Conservation (phyloP, 768 basidiomycete species). For the Lenzites betulinus region DNA sequence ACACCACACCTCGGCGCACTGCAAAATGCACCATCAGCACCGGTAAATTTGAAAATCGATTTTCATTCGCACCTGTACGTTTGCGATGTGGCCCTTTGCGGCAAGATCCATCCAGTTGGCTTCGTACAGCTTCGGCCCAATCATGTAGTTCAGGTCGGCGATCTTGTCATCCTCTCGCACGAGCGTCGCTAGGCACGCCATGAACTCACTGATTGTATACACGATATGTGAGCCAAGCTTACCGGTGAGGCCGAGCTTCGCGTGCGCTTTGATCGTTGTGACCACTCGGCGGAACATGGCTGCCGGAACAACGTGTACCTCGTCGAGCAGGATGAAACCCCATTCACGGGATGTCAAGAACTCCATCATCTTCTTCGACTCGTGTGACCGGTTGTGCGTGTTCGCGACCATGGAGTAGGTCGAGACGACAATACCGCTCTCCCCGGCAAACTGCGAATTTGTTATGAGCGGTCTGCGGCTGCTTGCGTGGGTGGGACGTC, state of each 20-base stretch:
- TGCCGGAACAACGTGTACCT: constrained; percentile 98
- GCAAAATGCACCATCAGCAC: not conserved
- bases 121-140: constrained; percentile 98
- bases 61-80: constrained; percentile 80
- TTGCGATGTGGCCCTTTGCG: constrained; percentile 98
- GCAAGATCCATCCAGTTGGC: constrained; percentile 99
- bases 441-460: constrained; percentile 79
- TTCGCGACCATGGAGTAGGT: constrained; percentile 99
- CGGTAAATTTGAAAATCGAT: not conserved
- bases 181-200: constrained; percentile 70
- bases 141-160: constrained; percentile 97
- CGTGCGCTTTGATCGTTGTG: constrained; percentile 98
- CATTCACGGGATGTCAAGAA: constrained; percentile 97
- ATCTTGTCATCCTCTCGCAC: constrained; percentile 99
- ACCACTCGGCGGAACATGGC: constrained; percentile 98
- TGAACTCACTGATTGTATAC: not conserved
- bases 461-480: not conserved
- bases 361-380: constrained; percentile 99
- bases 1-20: constrained; percentile 99
- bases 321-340: constrained; percentile 97
- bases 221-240: constrained; percentile 22
- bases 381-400: constrained; percentile 97
- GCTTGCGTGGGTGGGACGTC: no score
- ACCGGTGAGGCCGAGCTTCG: constrained; percentile 97
- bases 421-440: constrained; percentile 97